These are phyloP conservation scores for Neckera pumila DNA, from an alignment of 225 moss, liverwort and hornwort genomes.

Conservation along the genomic window DNA sequence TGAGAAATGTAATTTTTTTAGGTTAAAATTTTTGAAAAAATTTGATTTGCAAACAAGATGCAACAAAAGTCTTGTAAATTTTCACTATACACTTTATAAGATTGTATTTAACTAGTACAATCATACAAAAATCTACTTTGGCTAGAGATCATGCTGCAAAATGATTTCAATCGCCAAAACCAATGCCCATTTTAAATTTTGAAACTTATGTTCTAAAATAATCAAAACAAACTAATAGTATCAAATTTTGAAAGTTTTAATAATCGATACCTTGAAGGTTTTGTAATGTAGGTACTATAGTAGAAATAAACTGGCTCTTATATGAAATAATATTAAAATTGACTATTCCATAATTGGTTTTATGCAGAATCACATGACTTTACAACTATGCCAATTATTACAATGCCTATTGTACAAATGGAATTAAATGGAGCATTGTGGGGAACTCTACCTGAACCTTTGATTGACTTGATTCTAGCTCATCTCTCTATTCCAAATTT, in stretches of 20 bases:
- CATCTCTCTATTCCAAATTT: conserved; percentile 22
- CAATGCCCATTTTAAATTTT: neutral
- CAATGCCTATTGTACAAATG: neutral
- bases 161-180: neutral
- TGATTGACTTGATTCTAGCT: conserved; percentile 35
- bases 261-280: neutral
- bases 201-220: neutral
- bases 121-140: neutral
- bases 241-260: neutral
- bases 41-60: too few species aligned
- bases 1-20: neutral
- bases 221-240: neutral
- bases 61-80: neutral
- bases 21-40: neutral
- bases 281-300: neutral
- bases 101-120: neutral
- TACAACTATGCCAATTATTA: neutral
- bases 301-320: neutral
- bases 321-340: neutral
- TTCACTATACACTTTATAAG: neutral
- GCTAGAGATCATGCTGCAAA: neutral
- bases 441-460: conserved; percentile 20
- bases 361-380: neutral
- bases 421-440: conserved; percentile 18
- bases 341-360: neutral